Conservation (phyloP, 2,329 filamentous ascomycete species). For the Calonectria leucothoes region DNA sequence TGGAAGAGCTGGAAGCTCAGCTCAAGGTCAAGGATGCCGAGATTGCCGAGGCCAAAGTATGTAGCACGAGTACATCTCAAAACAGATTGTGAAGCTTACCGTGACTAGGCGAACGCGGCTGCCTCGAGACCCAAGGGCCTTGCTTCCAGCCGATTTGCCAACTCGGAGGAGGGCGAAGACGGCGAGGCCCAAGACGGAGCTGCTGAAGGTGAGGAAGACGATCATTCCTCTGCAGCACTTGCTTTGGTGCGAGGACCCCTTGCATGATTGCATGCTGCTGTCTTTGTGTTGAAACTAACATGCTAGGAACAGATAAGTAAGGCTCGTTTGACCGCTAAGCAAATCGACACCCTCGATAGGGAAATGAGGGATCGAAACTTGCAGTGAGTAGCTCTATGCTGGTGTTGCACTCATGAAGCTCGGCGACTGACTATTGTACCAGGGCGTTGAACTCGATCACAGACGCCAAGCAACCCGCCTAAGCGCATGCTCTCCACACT, state of each 20-base stretch:
- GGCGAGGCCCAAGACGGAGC: conserved; percentile 50
- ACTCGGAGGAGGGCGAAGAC: conserved; percentile 50
- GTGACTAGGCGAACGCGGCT: conserved; percentile 57
- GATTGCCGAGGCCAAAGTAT: conserved; percentile 70
- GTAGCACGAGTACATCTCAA: not conserved
- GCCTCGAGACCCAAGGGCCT: conserved; percentile 61
- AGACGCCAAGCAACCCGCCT: conserved; percentile 33
- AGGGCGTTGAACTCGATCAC: conserved; percentile 44
- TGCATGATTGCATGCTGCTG: conserved; percentile 49
- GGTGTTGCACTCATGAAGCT: too few relatives aligned
- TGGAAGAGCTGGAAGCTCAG: conserved; percentile 64
- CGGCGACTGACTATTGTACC: conserved; percentile 14
- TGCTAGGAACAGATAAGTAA: conserved; percentile 54
- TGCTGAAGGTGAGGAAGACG: conserved; percentile 71
- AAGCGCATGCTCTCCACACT: not conserved
- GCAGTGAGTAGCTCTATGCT: conserved; percentile 50
- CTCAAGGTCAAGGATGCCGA: conserved; percentile 74
- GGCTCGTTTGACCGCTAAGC: conserved; percentile 58
- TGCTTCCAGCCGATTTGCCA: conserved; percentile 65
- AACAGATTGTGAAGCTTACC: conserved; percentile 7
- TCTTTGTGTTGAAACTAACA: conserved; percentile 32
- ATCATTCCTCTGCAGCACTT: conserved; percentile 73
- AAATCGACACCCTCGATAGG: conserved; percentile 65
- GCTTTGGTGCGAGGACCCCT: conserved; percentile 73
- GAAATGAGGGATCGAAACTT: conserved; percentile 68